Evolutionary conservation across 2,329 filamentous ascomycete species (phyloP).

Genomic region (Fusarium nurragi): DNA sequence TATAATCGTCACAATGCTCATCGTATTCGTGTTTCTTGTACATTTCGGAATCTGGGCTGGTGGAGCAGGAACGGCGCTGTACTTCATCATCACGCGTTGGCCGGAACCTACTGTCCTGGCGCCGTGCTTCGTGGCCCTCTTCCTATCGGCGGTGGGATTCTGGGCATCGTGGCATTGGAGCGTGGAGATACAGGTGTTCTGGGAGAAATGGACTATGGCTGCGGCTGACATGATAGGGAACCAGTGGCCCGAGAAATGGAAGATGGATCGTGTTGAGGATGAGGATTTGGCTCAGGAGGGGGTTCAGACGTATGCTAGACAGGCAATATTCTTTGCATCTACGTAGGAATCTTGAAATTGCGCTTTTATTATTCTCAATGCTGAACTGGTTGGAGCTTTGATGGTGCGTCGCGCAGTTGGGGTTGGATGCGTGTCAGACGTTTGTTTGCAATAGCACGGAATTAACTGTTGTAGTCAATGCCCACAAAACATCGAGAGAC

Average conservation of each 20-base stretch:
- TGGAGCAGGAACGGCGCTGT: conserved; percentile 30
- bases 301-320: conserved; percentile 47
- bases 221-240: background rate
- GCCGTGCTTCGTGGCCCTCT: conserved; percentile 41
- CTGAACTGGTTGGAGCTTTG: too few relatives aligned
- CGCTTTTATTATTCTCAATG: too few relatives aligned
- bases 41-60: conserved; percentile 37
- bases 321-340: conserved; percentile 13
- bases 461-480: too few relatives aligned
- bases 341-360: background rate
- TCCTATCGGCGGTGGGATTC: conserved; percentile 16
- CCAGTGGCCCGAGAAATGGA: conserved; percentile 13
- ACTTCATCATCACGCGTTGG: conserved; percentile 45
- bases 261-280: conserved; percentile 22
- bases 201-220: background rate
- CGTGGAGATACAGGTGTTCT: background rate
- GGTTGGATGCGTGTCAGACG: too few relatives aligned
- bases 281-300: conserved; percentile 27
- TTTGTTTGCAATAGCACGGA: too few relatives aligned
- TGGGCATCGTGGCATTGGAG: conserved; percentile 18
- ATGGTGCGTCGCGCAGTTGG: too few relatives aligned
- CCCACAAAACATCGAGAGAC: too few relatives aligned
- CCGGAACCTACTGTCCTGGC: conserved; percentile 39
- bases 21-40: background rate
- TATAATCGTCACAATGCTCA: accelerated